Evolutionary conservation across 225 moss, liverwort and hornwort species (phyloP).

Genomic region (Bryum argenteum): DNA sequence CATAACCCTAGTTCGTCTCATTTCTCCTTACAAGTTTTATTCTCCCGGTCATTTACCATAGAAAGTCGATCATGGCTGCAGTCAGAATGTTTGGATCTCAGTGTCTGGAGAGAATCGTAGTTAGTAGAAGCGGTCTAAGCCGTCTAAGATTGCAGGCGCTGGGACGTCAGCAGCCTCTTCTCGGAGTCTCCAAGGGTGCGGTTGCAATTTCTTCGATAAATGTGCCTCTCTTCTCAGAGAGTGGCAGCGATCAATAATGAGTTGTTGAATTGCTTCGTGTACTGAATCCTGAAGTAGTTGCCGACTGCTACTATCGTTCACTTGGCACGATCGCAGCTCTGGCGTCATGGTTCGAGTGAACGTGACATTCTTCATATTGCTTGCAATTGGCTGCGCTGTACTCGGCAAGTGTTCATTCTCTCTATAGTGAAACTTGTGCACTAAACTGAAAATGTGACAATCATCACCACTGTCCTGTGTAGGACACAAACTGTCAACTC

Average conservation of each 20-base stretch:
- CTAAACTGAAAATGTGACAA: neutral
- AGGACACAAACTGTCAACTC: constrained; percentile 36
- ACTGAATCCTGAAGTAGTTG: constrained; percentile 1
- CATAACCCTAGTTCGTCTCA: neutral
- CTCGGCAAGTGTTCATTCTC: constrained; percentile 19
- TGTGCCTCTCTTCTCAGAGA: neutral
- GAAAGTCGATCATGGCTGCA: constrained; percentile 32
- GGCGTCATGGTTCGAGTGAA: constrained; percentile 27
- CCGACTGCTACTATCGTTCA: neutral
- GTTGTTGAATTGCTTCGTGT: too few species aligned
- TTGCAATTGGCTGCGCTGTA: constrained; percentile 29
- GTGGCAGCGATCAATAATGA: too few species aligned
- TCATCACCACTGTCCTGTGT: neutral
- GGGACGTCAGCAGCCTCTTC: constrained; percentile 24
- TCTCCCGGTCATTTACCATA: neutral
- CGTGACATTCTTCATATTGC: constrained; percentile 18
- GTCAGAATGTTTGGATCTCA: constrained; percentile 25
- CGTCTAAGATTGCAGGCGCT: constrained; percentile 22
- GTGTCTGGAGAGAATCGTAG: constrained; percentile 28
- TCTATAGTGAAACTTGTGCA: neutral
- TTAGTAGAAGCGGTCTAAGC: constrained; percentile 22
- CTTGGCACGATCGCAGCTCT: constrained; percentile 10
- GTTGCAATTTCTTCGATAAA: constrained; percentile 12
- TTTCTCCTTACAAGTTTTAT: neutral
- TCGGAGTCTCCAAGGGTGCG: constrained; percentile 38